Conservation (phyloP, 2,329 filamentous ascomycete genomes). For the Fusarium mexicanum region DNA sequence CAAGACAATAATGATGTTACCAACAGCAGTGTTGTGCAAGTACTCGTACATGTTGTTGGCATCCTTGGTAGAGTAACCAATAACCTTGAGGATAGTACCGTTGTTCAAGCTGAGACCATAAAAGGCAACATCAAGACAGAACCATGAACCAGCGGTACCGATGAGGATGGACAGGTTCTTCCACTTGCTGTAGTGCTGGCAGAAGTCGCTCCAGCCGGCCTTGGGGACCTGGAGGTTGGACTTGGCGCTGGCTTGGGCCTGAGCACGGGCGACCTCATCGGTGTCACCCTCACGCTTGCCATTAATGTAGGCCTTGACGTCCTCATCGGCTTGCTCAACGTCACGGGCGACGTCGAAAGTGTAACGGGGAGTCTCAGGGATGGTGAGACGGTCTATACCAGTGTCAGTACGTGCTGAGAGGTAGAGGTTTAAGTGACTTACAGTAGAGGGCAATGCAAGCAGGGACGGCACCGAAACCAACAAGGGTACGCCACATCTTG, state of each 20-base stretch:
- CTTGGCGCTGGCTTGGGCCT: constrained; percentile 63
- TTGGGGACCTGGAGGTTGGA: constrained; percentile 70
- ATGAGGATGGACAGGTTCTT: constrained; percentile 78
- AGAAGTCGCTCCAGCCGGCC: constrained; percentile 78
- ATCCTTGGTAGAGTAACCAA: constrained; percentile 69
- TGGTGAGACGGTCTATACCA: constrained; percentile 70
- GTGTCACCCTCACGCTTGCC: constrained; percentile 70
- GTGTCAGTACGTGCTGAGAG: not conserved
- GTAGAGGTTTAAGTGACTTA: constrained; percentile 29
- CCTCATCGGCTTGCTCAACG: constrained; percentile 76
- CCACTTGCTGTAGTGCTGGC: constrained; percentile 73
- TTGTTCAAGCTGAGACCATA: constrained; percentile 81
- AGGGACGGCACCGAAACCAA: constrained; percentile 83
- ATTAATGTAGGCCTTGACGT: constrained; percentile 78
- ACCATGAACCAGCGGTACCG: constrained; percentile 88
- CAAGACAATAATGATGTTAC: constrained; percentile 81
- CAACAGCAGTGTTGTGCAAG: constrained; percentile 78
- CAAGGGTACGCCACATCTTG: constrained; percentile 87
- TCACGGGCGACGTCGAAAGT: constrained; percentile 84
- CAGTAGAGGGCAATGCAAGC: constrained; percentile 84
- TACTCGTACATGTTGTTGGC: constrained; percentile 70
- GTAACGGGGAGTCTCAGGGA: constrained; percentile 88
- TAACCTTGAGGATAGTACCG: constrained; percentile 73
- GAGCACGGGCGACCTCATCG: constrained; percentile 73
- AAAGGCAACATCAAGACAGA: constrained; percentile 72